Conservation (phyloP, 2,329 filamentous ascomycete genomes). For the Colletotrichum destructivum region DNA sequence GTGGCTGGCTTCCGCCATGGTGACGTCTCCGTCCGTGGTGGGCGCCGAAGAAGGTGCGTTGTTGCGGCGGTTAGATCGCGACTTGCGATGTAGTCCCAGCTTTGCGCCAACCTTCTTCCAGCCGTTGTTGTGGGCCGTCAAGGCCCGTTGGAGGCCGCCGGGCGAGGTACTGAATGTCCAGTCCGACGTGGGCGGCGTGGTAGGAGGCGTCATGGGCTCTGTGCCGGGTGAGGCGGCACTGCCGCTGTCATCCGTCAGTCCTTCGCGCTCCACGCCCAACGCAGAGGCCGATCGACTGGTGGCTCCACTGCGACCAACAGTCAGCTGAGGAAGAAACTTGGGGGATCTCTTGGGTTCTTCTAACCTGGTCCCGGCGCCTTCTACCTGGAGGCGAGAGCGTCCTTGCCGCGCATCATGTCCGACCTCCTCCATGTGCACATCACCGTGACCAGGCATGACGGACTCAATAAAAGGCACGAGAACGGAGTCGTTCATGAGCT, state of each 20-base stretch:
- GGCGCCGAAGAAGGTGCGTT: constrained; percentile 62
- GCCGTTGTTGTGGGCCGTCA: constrained; percentile 69
- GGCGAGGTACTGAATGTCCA: constrained; percentile 68
- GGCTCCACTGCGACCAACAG: constrained; percentile 54
- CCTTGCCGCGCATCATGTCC: constrained; percentile 54
- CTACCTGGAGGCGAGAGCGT: constrained; percentile 57
- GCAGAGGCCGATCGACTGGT: constrained; percentile 61
- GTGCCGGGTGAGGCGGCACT: constrained; percentile 70
- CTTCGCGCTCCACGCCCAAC: constrained; percentile 63
- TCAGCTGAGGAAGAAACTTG: constrained; percentile 61
- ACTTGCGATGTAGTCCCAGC: constrained; percentile 71
- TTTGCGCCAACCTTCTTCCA: constrained; percentile 78
- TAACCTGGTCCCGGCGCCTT: constrained; percentile 50
- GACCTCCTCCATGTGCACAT: constrained; percentile 55
- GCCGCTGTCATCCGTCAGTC: constrained; percentile 76
- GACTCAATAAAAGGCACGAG: constrained; percentile 91
- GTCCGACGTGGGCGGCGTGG: constrained; percentile 76
- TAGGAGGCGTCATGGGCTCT: constrained; percentile 82
- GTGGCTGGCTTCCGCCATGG: constrained; percentile 53
- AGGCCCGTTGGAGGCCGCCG: constrained; percentile 67
- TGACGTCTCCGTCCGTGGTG: constrained; percentile 53
- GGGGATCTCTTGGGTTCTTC: constrained; percentile 62
- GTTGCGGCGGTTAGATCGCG: constrained; percentile 60
- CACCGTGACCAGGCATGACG: constrained; percentile 57
- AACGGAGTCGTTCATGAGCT: constrained; percentile 98